phyloP scores from a whole-genome alignment of 2,329 filamentous ascomycete species.

The Alternaria incomplexa region DNA sequence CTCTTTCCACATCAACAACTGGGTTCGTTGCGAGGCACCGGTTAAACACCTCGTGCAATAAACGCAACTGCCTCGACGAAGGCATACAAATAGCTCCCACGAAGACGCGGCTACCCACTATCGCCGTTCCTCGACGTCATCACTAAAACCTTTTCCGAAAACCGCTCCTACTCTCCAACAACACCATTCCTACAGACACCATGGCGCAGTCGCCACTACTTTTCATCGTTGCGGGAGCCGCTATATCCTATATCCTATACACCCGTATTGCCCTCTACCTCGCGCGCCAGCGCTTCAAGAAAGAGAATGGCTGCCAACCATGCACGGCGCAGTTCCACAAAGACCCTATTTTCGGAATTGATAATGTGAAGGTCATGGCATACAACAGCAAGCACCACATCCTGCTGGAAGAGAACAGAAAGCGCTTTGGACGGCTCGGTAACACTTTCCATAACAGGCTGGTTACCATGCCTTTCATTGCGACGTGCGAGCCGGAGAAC shows the following conservation, averaged over 20 bases:
- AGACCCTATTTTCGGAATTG: constrained; percentile 62
- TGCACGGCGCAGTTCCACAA: constrained; percentile 56
- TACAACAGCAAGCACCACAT: constrained; percentile 44
- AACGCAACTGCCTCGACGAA: background rate
- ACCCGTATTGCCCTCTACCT: constrained; percentile 43
- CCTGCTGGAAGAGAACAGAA: constrained; percentile 24
- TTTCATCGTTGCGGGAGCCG: constrained; percentile 36
- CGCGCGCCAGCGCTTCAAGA: constrained; percentile 46
- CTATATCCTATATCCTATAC: constrained; percentile 45
- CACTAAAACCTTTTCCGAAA: background rate
- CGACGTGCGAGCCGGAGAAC: constrained; percentile 56
- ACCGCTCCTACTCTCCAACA: background rate
- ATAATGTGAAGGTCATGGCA: constrained; percentile 53
- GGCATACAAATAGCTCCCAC: background rate
- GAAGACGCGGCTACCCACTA: background rate
- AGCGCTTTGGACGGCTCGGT: constrained; percentile 33
- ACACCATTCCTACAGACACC: background rate
- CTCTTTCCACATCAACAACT: background rate
- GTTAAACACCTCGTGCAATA: background rate
- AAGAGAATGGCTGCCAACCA: constrained; percentile 56
- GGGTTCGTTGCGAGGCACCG: background rate
- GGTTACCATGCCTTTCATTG: constrained; percentile 42
- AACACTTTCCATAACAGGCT: constrained; percentile 52
- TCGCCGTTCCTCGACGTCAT: background rate
- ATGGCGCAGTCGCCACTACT: constrained; percentile 37